Base-by-base conservation (phyloP, 179 eudicot genomes). In the Camellia oleifera region DNA sequence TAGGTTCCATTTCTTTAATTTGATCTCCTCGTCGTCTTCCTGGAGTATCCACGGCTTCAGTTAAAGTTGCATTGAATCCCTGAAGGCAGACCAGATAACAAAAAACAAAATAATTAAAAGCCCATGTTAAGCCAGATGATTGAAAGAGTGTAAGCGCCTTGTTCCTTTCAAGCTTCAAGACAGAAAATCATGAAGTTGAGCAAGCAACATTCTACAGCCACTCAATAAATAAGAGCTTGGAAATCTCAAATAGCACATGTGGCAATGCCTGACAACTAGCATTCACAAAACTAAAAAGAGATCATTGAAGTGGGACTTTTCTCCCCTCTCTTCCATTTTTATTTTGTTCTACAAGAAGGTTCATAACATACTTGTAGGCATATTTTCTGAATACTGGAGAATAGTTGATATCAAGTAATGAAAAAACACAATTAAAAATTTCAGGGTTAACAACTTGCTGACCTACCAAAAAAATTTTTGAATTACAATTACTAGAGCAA, bases 21-120 rank as follows among this genome's bases (percentile, higher is more conserved):
- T 97, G 99, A 87, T 97, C 97, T 54, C 90, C 85, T 5, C 98
- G 98, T 86, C 97, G 83, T 86, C 96, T 91, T 50, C 98, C 97
- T 44, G 98, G 97, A 70, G 90, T 90, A 81, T 94, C 97, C 66
- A 92, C 90, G 44, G 97, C 85, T 87, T 97, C 98, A 40, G 99
- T 97, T 82, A 94, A 83, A 57, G 98, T 86, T 54, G 92, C 90
- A 85, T 97, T 93, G 79, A 97, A 94, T 81, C 99, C 99, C 99
- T 97, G 86, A 17, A 48, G 54, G 63, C 26, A 76, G 65, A 1
- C 56, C 54, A 69, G 57, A 56, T 32, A 54, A 69, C 4, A n/a
- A 40, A 4, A 32, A 57, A 58, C 13, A 17, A 63, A 42, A 80
- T 52, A 7, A 77, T 57, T 15, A 6, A 11, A 15, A 62, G 7